Evolutionary conservation across 257 asterid genomes (phyloP), one percentile per base, ranked within the genome.

Genomic region (Nyctanthes arbortristis): DNA sequence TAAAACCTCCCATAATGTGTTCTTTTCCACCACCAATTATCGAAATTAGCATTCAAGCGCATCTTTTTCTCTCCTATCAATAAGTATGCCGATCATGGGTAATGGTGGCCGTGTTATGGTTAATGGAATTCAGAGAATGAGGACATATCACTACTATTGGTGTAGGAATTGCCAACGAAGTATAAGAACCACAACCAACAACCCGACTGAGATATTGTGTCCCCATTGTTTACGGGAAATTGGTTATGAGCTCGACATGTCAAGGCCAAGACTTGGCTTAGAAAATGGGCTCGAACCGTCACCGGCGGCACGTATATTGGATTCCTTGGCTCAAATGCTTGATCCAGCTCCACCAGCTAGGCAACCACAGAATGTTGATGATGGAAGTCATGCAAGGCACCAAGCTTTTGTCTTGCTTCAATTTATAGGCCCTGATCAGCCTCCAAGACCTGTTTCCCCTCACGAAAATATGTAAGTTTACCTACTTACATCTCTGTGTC

Each of bases 81-180:
- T 11, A 72, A 68, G 16, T 75, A 89, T 85, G 96, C 68, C 96
- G 0, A 45, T 8, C 61, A 22, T 20, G 28, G 6, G 2, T 24
- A 52, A 52, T 2, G 83, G 82, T 25, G 86, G 86, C n/a, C 83
- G 89, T 2, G 77, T 79, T 1, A 24, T 67, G 5, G 85, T 84
- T 7, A 88, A 87, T 61, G 96, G 97, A n/a, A 75, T 79, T 8
- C 88, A 70, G 29, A 79, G 96, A 76, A 72, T 78, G 61, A 67
- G 97, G 62, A 93, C 91, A 0, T 85, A 86, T 78, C 97, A 93
- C 43, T 91, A 84, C 84, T 89, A 91, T 3, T 91, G 99, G 97
- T 93, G 97, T 52, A 77, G 88, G 1, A 72, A 68, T 3, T 91
- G 99, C 75, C 92, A 74, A 40, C 87, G 90, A 61, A 83, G 95